Conservation (phyloP, 441 rosid genomes). For the Pelargonium fulgidum region DNA sequence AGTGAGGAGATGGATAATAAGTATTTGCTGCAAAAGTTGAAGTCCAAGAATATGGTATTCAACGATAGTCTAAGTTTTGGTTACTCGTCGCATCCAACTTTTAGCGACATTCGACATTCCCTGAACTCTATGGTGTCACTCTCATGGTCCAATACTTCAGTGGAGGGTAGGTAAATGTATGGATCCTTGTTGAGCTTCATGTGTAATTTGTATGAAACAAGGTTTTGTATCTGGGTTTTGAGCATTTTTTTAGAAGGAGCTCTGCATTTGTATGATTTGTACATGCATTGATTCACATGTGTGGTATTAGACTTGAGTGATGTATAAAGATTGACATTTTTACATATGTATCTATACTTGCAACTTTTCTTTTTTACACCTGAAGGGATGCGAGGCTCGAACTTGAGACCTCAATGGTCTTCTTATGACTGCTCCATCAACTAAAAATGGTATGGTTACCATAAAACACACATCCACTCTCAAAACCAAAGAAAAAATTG, state of each 20-base stretch:
- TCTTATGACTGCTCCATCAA: too few species aligned
- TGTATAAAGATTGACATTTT: background rate
- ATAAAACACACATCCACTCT: too few species aligned
- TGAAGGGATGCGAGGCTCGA: too few species aligned
- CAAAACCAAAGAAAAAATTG: too few species aligned
- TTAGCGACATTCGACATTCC: background rate
- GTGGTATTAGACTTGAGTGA: background rate
- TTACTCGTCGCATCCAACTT: background rate
- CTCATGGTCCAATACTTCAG: background rate
- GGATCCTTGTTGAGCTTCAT: background rate
- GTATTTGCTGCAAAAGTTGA: slow-evolving; percentile 2
- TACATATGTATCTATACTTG: too few species aligned
- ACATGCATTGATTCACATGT: background rate
- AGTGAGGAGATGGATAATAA: slow-evolving; percentile 45
- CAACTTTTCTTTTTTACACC: too few species aligned
- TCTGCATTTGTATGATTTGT: background rate
- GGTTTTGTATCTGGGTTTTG: too few species aligned
- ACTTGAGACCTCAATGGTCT: too few species aligned
- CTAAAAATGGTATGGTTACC: too few species aligned
- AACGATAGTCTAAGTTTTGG: background rate
- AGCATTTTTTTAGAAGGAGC: too few species aligned
- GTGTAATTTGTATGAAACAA: too few species aligned
- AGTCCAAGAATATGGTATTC: background rate
- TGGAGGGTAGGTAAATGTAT: background rate
- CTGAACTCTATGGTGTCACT: background rate